Evolutionary conservation across 345 rosid species (phyloP), one percentile per base, ranked within the genome.

Genomic region (Trapa incisa): DNA sequence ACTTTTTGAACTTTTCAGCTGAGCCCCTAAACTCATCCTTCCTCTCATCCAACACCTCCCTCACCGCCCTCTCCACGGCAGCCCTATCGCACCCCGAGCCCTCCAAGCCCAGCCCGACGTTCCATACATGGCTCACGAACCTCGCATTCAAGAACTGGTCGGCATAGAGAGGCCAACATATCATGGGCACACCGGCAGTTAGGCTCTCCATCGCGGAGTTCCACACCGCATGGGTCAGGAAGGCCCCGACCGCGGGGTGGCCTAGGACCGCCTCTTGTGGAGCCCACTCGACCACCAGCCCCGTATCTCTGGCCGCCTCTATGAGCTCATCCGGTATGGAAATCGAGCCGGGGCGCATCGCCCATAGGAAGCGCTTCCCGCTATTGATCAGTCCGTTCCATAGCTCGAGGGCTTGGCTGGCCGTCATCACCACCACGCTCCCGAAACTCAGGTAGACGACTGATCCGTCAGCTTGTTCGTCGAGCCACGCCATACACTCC

Each of bases 141-240:
- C 91, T 75, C 8, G 88, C 81, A 16, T 85, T 91, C 52, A 84
- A 36, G 35, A 61, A 72, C 65, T 88, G 93, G 17, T 87, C 87
- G 60, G 80, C 86, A 12, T 76, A 75, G 38, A 67, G 71, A 4
- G 96, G 89, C 86, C 87, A 84, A 35, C 91, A 83, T 29, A 85
- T 77, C 91, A 83, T 85, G 0, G 93, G 96, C 42, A 86, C 82
- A 0, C 85, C 84, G 0, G 80, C 81, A 0, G 68, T 76, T 0
- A 83, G 42, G 69, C 84, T 77, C 75, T 91, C 93, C 56, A 85
- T 16, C 0, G 86, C 85, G 1, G 89, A 88, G 78, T 91, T 91
- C 89, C 96, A 84, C 13, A 89, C 88, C 41, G 78, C 71, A 22
- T 85, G 96, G 2, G 86, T 87, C 63, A 83, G 67, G 58, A 91